Conservation (phyloP, 768 basidiomycete species). For the Tubosaeta brunneosetosa region DNA sequence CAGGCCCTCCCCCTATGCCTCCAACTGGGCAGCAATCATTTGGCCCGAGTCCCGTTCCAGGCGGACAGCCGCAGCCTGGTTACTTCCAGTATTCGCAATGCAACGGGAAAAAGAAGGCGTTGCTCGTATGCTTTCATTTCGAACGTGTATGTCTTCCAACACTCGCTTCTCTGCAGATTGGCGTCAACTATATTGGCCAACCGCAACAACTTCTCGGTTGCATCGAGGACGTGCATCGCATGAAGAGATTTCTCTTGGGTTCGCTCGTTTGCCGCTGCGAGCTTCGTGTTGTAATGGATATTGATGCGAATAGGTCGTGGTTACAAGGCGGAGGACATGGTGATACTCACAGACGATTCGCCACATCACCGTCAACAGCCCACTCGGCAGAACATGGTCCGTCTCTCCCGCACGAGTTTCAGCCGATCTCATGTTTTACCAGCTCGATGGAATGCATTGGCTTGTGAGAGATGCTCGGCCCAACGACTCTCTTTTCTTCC, state of each 20-base stretch:
- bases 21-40: slow-evolving; percentile 58
- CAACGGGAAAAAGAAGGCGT: slow-evolving; percentile 80
- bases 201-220: slow-evolving; percentile 72
- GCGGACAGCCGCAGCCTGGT: slow-evolving; percentile 47
- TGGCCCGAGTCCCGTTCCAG: slow-evolving; percentile 51
- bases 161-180: slow-evolving; percentile 49
- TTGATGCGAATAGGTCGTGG: slow-evolving; percentile 30
- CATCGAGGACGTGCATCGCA: slow-evolving; percentile 86
- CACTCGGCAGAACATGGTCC: slow-evolving; percentile 75
- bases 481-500: slow-evolving; percentile 88
- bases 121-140: slow-evolving; percentile 55
- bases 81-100: slow-evolving; percentile 90
- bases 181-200: slow-evolving; percentile 81
- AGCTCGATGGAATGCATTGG: slow-evolving; percentile 86
- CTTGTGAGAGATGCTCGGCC: slow-evolving; percentile 75
- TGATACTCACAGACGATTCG: slow-evolving; percentile 78
- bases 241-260: slow-evolving; percentile 73
- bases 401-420: slow-evolving; percentile 17
- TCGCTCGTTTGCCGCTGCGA: too few species aligned
- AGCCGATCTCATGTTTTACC: background rate
- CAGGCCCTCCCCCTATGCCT: slow-evolving; percentile 45
- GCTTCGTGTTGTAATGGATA: background rate
- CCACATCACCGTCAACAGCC: slow-evolving; percentile 59
- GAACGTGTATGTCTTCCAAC: background rate
- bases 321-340: slow-evolving; percentile 77